phyloP scores from a whole-genome alignment of 306 rosid species.

The Cicer judaicum region DNA sequence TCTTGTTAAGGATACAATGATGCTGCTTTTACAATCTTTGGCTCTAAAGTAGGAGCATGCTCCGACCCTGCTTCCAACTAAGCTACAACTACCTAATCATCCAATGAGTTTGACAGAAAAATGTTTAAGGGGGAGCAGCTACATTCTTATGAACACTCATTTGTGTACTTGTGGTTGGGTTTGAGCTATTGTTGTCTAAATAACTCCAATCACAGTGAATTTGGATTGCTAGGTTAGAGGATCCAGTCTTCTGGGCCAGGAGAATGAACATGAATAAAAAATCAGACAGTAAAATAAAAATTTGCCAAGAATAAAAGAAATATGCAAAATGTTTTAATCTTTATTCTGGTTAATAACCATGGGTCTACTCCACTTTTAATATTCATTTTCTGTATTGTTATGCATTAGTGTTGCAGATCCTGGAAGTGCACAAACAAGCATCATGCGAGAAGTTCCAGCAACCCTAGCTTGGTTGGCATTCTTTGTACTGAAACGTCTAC shows the following conservation, averaged over 20 bases:
- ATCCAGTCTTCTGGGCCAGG: neutral
- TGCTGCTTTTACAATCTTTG: constrained; percentile 1
- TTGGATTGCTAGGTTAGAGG: constrained; percentile 34
- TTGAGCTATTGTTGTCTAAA: constrained; percentile 1
- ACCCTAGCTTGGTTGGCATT: constrained; percentile 56
- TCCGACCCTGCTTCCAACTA: neutral
- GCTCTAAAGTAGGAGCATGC: constrained; percentile 7
- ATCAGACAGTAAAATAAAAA: neutral
- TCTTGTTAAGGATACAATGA: constrained; percentile 20
- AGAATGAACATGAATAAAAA: constrained; percentile 25
- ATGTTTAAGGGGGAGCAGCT: neutral
- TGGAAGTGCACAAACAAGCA: constrained; percentile 75
- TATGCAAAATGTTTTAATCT: constrained; percentile 9
- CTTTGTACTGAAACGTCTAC: constrained; percentile 51
- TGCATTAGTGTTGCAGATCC: constrained; percentile 78
- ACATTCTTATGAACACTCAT: constrained; percentile 17
- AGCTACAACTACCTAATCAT: constrained; percentile 3
- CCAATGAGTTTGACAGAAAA: constrained; percentile 19
- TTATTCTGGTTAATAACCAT: constrained; percentile 26
- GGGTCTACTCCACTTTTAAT: constrained; percentile 17
- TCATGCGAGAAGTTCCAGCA: constrained; percentile 81
- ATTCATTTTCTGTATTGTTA: constrained; percentile 43
- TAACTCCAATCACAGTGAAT: constrained; percentile 21
- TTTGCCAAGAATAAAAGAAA: neutral
- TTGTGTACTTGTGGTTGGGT: constrained; percentile 27